Conservation (phyloP, 208 protist genomes). For the Wallacemonas sp. region DNA sequence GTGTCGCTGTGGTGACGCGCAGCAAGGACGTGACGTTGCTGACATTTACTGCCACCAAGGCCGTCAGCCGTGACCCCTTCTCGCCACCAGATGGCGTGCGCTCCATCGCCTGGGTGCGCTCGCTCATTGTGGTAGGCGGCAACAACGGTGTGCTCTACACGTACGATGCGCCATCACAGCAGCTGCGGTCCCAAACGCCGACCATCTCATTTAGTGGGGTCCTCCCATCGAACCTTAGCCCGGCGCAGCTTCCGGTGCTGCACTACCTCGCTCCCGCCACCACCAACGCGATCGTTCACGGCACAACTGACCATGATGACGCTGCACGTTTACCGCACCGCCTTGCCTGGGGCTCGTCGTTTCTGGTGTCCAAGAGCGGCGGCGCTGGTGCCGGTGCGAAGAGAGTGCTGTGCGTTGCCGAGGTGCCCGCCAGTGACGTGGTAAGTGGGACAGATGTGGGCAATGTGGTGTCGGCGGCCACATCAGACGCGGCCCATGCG, state of each 20-base stretch:
- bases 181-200: not conserved
- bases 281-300: not conserved
- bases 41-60: not conserved
- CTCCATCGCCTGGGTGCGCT: slow-evolving; percentile 7
- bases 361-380: not conserved
- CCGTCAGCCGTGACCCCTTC: not conserved
- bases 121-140: not conserved
- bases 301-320: not conserved
- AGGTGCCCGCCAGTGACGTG: no score
- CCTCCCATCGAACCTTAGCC: not conserved
- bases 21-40: not conserved
- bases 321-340: not conserved
- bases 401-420: not conserved
- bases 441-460: not conserved
- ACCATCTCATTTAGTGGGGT: not conserved
- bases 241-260: not conserved
- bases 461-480: not conserved
- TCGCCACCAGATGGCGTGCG: not conserved
- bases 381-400: not conserved
- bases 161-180: slow-evolving; percentile 3
- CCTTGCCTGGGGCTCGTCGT: not conserved
- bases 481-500: not conserved
- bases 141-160: not conserved
- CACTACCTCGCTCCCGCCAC: slow-evolving; percentile 2
- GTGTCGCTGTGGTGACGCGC: not conserved